Conservation (phyloP, 1,139 yeast species). For the Geotrichum restrictum region DNA sequence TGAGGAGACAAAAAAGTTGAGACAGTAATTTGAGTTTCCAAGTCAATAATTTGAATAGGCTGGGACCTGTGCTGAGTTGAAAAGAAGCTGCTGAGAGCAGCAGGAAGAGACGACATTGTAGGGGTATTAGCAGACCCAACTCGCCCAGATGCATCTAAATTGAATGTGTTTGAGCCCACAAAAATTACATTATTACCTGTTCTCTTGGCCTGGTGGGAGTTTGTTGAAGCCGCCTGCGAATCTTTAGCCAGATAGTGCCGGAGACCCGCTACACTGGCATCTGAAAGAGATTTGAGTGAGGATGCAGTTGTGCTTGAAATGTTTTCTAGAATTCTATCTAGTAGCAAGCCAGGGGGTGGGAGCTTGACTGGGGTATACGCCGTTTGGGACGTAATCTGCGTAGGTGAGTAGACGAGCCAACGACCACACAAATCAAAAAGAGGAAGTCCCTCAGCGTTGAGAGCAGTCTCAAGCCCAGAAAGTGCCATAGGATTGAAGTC, state of each 20-base stretch:
- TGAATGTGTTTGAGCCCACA: constrained; percentile 14
- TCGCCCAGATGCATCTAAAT: constrained; percentile 13
- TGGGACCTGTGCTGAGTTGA: constrained; percentile 21
- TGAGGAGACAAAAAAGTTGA: constrained; percentile 58
- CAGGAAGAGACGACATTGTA: constrained; percentile 10
- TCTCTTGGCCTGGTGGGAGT: constrained; percentile 13
- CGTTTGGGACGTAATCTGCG: constrained; percentile 9
- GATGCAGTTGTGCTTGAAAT: constrained; percentile 33
- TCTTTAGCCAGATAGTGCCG: constrained; percentile 28
- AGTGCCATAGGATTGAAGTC: constrained; percentile 25
- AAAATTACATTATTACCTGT: constrained; percentile 14
- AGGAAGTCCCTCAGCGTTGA: constrained; percentile 28
- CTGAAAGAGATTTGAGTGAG: constrained; percentile 32
- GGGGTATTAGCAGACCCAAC: not conserved
- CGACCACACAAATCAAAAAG: constrained; percentile 30
- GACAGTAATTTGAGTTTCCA: constrained; percentile 45
- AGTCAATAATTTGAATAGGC: constrained; percentile 44
- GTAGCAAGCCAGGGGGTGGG: constrained; percentile 34
- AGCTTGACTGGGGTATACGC: constrained; percentile 30
- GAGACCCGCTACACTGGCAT: constrained; percentile 34
- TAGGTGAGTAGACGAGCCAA: constrained; percentile 31
- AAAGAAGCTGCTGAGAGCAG: constrained; percentile 24
- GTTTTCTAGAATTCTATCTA: constrained; percentile 32
- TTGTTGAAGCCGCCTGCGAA: constrained; percentile 7
- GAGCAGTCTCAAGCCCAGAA: constrained; percentile 28